A percentile compares a stretch with the other conserved stretches of the same genome.
Evolutionary conservation across 495 filamentous ascomycete genomes (phyloP).

Genomic region (Penicillium dipodomyicola): DNA sequence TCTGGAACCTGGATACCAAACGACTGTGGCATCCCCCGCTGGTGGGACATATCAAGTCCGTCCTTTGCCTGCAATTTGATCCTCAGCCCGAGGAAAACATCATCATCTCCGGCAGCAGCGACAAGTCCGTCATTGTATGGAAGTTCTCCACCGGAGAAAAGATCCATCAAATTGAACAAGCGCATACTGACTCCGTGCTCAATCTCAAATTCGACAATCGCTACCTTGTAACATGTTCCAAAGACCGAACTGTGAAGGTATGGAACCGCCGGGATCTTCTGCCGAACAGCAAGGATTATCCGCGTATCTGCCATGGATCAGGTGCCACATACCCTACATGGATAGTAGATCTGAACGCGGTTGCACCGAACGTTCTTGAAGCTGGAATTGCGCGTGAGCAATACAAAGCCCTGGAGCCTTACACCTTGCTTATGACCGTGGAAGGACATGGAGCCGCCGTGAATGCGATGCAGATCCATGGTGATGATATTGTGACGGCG

Average conservation of each 20-base stretch:
- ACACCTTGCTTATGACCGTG: constrained; percentile 73
- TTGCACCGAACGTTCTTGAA: constrained; percentile 45
- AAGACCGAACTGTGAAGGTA: constrained; percentile 92
- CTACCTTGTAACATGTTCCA: constrained; percentile 93
- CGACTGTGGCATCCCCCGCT: constrained; percentile 71
- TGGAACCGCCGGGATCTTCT: constrained; percentile 78
- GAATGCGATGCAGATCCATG: constrained; percentile 90
- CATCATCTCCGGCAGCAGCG: constrained; percentile 90
- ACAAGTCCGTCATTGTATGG: constrained; percentile 88
- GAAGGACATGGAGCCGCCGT: constrained; percentile 87
- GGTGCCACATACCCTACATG: constrained; percentile 51
- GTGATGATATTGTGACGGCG: constrained; percentile 84
- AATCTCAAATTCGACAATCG: constrained; percentile 91
- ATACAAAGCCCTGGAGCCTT: constrained; percentile 50
- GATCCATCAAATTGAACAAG: constrained; percentile 66
- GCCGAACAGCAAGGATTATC: constrained; percentile 68
- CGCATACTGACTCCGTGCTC: constrained; percentile 88
- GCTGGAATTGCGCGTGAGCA: constrained; percentile 40
- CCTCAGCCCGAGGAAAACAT: constrained; percentile 86
- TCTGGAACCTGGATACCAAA: constrained; percentile 85
- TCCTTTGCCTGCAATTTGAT: constrained; percentile 95
- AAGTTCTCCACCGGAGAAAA: constrained; percentile 83
- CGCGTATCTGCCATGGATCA: constrained; percentile 35
- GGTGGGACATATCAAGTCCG: constrained; percentile 75
- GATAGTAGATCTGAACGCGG: constrained; percentile 52